Base-by-base conservation (phyloP, 495 filamentous ascomycete genomes). In the Choiromyces venosus region DNA sequence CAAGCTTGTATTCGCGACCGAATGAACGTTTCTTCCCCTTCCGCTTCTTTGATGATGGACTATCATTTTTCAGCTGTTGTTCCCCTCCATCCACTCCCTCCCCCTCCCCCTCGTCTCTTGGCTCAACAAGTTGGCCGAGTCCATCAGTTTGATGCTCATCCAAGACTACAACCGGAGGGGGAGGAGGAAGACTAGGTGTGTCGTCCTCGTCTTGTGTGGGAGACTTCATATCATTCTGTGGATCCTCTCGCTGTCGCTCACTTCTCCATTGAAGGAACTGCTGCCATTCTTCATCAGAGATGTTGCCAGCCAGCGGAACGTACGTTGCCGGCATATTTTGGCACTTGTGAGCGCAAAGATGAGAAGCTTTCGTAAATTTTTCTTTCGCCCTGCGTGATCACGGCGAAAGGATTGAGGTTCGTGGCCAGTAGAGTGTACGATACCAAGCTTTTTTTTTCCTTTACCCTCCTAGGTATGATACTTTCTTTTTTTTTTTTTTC, bases 201-300 rank as follows among this genome's bases (percentile, higher is more conserved):
- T 44, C 18, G 18, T 21, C 42, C 42, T 44, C 16, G 42, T 21
- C 42, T 44, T 44, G 42, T 21, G 42, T 44, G 16, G 2, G 42
- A 44, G 42, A 19, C 42, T 44, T 19, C 42, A 44, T 19, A 21
- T 44, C 42, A 52, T 76, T 73, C 29, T 76, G 71, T 66, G 69
- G 69, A 66, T 73, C 73, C 66, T 77, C 75, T 42, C 75, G 73
- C 73, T 76, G 73, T 36, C 75, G 74, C 66, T 76, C 75, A 19
- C 52, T 72, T 61, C 73, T 69, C 75, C 75, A 77, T 68, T 77
- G 67, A 42, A 75, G 75, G 68, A 77, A 77, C 38, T 77, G 75
- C 36, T 73, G 75, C 75, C 75, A 77, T 72, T 77, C 75, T 70
- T 76, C 75, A 66, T 75, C 66, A 73, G 73, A 76, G 73, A 77